Percentiles rank a stretch among this genome's conserved stretches.
Evolutionary conservation across 805 yeast species (phyloP).

Genomic region (Wickerhamiella bombiphila): DNA sequence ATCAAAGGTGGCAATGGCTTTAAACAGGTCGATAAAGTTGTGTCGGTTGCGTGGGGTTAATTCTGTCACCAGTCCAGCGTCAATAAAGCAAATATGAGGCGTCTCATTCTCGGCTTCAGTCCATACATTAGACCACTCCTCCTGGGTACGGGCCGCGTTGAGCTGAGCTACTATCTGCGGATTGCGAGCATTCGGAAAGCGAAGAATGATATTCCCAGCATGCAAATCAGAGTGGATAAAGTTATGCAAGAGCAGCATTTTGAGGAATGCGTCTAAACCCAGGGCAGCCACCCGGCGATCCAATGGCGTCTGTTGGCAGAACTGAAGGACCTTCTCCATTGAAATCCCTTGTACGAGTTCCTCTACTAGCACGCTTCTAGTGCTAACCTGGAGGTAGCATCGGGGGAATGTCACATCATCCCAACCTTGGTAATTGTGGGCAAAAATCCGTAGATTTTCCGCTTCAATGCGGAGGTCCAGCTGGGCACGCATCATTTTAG

Average conservation of each 20-base stretch:
- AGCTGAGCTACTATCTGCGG: conserved; percentile 17
- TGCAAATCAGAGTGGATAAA: conserved; percentile 95
- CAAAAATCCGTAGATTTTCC: conserved; percentile 56
- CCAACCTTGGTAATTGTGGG: conserved; percentile 45
- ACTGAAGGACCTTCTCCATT: conserved; percentile 50
- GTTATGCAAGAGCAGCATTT: conserved; percentile 85
- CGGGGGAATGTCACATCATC: conserved; percentile 65
- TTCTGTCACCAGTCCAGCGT: conserved; percentile 88
- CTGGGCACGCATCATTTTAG: conserved; percentile 73
- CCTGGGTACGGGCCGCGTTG: conserved; percentile 17
- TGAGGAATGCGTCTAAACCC: conserved; percentile 78
- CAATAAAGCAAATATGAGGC: conserved; percentile 82
- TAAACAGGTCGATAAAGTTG: conserved; percentile 80
- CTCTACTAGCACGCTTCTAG: conserved; percentile 66
- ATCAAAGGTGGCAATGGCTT: conserved; percentile 77
- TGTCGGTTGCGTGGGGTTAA: conserved; percentile 59
- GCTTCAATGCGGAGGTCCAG: conserved; percentile 85
- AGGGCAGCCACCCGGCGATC: conserved; percentile 52
- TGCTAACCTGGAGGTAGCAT: conserved; percentile 50
- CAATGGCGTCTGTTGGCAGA: conserved; percentile 21
- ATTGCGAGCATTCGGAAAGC: conserved; percentile 4
- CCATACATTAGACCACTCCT: conserved; percentile 35
- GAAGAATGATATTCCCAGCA: conserved; percentile 82
- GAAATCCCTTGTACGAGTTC: conserved; percentile 75
- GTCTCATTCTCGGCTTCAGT: conserved; percentile 37